These are phyloP conservation scores for Stephania japonica DNA, from an alignment of 164 flowering plant genomes.

Conservation along the genomic window DNA sequence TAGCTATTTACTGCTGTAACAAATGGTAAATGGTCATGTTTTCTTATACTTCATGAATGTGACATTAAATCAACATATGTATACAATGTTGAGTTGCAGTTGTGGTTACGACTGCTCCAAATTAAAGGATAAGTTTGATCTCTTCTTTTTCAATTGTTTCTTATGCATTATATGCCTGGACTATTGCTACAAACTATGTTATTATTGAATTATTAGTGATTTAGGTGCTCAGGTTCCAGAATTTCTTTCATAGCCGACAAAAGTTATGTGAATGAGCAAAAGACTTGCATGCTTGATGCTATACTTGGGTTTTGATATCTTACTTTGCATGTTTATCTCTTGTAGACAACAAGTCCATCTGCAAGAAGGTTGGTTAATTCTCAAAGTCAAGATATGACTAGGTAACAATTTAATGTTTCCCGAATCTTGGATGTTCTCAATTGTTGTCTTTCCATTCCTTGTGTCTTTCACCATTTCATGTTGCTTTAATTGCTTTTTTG, in stretches of 20 bases:
- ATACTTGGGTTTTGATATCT: neutral
- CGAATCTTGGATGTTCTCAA: neutral
- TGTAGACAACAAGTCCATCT: constrained; percentile 61
- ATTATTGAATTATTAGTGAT: neutral
- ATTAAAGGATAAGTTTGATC: no score
- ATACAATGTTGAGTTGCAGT: no score
- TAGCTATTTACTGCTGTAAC: no score
- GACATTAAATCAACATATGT: no score
- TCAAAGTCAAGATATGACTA: constrained; percentile 39
- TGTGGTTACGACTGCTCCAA: no score
- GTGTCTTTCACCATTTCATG: neutral
- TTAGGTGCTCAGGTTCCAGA: neutral
- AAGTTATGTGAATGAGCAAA: neutral
- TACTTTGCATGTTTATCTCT: neutral
- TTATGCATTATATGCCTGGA: no score
- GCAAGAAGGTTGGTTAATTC: constrained; percentile 29
- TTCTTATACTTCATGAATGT: no score
- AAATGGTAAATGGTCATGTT: no score
- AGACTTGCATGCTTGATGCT: neutral
- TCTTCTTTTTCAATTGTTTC: no score
- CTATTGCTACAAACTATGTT: neutral
- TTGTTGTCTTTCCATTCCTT: neutral
- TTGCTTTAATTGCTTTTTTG: neutral
- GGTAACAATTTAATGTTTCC: constrained; percentile 27
- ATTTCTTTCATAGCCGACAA: neutral